Base-by-base conservation (phyloP, 768 basidiomycete genomes). In the Lactifluus hygrophoroides region DNA sequence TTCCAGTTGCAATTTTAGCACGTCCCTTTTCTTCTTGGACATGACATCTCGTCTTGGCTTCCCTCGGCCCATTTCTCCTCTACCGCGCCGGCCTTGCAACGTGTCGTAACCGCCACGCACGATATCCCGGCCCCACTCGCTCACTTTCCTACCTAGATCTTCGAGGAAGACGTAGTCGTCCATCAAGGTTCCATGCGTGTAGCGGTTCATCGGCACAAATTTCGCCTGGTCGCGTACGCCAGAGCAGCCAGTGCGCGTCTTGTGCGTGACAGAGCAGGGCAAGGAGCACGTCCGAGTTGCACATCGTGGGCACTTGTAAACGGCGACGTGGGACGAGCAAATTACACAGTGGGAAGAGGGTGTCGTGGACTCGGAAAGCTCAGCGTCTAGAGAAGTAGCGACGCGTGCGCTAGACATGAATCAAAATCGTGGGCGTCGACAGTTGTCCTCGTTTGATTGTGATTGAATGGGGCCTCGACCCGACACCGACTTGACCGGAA, bases 151-250 rank as follows among this genome's bases (percentile, higher is more conserved):
- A 21, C 88, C 83, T 30, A 92, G 71, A 17, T 91, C 88, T 72
- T 96, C 94, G 63, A 96, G 75, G 68, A 84, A 94, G 42, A 77
- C 76, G 69, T 93, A 96, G 72, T 96, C 94, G 65, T 85, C 80
- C 84, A 92, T 88, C 84, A 95, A 86, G 27, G 80, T 78, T 9
- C 90, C 90, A 81, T 88, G 91, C 5, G 82, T 80, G 66, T 92
- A 95, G 64, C 82, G 68, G 65, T 90, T 92, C 83, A 94, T 86
- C 13, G 87, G 81, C 16, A 93, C 82, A 68, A 84, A 90, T 3
- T 77, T 78, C 0, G 75, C 82, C 66, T 84, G 85, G 73, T 93
- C 78, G 54, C 90, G 84, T 59, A 81, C 74, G 11, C 90, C 91
- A 0, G 80, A 78, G 67, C 90, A 93, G 14, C 77, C 76, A 16